Evolutionary conservation across 2,329 filamentous ascomycete genomes (phyloP).

Genomic region (Pseudogymnoascus sp.): DNA sequence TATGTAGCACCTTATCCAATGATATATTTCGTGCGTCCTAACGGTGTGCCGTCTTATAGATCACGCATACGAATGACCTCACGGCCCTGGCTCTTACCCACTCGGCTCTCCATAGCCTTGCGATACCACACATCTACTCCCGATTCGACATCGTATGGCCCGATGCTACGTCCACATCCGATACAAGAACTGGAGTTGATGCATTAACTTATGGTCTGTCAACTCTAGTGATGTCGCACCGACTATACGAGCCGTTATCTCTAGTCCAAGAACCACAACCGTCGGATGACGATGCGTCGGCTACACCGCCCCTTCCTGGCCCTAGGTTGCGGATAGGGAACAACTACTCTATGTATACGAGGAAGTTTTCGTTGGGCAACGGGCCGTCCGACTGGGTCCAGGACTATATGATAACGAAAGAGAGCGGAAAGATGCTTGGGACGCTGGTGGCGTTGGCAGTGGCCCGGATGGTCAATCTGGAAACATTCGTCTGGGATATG

Average conservation of each 20-base stretch:
- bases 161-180: slow-evolving; percentile 54
- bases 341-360: slow-evolving; percentile 68
- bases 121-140: slow-evolving; percentile 72
- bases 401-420: slow-evolving; percentile 74
- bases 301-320: slow-evolving; percentile 15
- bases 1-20: slow-evolving; percentile 28
- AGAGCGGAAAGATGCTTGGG: slow-evolving; percentile 82
- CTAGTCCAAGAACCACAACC: neutral
- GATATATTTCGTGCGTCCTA: slow-evolving; percentile 1
- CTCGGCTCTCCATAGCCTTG: slow-evolving; percentile 65
- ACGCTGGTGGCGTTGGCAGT: slow-evolving; percentile 71
- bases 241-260: slow-evolving; percentile 7
- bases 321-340: slow-evolving; percentile 50
- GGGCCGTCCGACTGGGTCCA: slow-evolving; percentile 69
- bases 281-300: slow-evolving; percentile 12
- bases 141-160: slow-evolving; percentile 87
- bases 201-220: slow-evolving; percentile 75
- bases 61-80: slow-evolving; percentile 74
- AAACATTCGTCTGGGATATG: slow-evolving; percentile 85
- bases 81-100: slow-evolving; percentile 70
- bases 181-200: slow-evolving; percentile 66
- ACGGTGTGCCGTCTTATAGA: slow-evolving; percentile 35
- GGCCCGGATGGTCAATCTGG: slow-evolving; percentile 73
- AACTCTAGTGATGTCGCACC: slow-evolving; percentile 56
- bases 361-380: slow-evolving; percentile 80